Conservation (phyloP, 176 grass and related monocot genomes). For the Hordeum vulgare region DNA sequence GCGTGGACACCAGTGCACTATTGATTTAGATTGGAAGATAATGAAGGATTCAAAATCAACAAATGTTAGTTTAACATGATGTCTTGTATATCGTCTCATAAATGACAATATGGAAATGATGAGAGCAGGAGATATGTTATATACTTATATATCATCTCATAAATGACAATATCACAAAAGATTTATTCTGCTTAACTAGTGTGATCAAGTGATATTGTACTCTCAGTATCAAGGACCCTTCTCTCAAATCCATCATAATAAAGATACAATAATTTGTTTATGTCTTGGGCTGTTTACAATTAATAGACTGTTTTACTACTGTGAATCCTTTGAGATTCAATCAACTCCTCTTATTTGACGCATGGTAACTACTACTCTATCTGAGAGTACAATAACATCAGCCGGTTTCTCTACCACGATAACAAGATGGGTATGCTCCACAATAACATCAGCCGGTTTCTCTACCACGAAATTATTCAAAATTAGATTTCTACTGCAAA, state of each 20-base stretch:
- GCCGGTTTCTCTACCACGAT: too few relatives aligned
- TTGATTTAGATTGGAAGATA: background rate
- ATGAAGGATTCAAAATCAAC: background rate
- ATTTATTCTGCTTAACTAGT: too few relatives aligned
- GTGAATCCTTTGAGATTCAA: background rate
- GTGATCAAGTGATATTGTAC: too few relatives aligned
- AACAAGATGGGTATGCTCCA: constrained; percentile 84
- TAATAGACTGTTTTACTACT: background rate
- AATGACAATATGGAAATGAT: background rate
- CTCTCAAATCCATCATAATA: background rate
- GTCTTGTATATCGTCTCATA: background rate
- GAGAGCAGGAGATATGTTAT: background rate
- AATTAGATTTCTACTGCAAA: background rate
- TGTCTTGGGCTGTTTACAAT: background rate
- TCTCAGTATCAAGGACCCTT: too few relatives aligned
- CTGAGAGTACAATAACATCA: too few relatives aligned
- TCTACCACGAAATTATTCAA: background rate
- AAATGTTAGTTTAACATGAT: background rate
- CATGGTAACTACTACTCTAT: background rate
- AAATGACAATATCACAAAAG: too few relatives aligned
- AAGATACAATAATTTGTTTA: background rate
- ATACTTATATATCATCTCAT: too few relatives aligned
- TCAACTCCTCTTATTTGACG: background rate
- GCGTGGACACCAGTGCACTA: background rate
- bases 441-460: constrained; percentile 47